Base-by-base conservation (phyloP, 2,329 filamentous ascomycete genomes). In the Nannizziopsis arthrosporioides region DNA sequence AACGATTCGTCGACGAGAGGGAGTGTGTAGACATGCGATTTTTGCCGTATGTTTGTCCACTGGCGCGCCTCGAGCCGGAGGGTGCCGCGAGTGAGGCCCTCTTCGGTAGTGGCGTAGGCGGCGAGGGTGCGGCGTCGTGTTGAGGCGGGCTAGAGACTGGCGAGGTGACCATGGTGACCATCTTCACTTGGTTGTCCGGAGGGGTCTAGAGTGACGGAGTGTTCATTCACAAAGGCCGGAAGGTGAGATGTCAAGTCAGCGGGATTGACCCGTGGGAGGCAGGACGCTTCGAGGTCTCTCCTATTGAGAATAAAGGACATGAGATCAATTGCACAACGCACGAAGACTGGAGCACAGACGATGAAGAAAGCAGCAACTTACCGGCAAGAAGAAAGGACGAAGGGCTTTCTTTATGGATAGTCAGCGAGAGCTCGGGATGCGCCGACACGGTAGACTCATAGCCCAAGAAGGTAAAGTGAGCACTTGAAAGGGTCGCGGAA, bases 21-120 rank as follows among this genome's bases (percentile, higher is more conserved):
- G 85, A 92, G 69, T 89, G 90, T 61, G 86, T 84, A 54, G 88
- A 94, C 59, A 93, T 73, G 49, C 88, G 79, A 62, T 85, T 84
- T 68, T 81, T 89, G 54, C 83, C 82, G 59, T 81, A 84, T 61
- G 87, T 84, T 59, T 81, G 74, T 51, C 77, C 66, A 59, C 72
- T 76, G 61, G 81, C 73, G 62, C 77, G 75, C 60, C 76, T 80
- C 54, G 73, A 66, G 10, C 70, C 63, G 47, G 68, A 65, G 51
- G 72, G 73, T 17, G 74, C 75, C 50, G 73, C 63, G 45, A 77
- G 67, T 35, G 73, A 73, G 47, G 74, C 68, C 19, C 69, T 56
- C 43, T 51, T 44, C 15, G 55, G 42, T 30, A 60, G 58, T 38
- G 60, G 51, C 14, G 63, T 42, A 47, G 57, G 59, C 41, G 58